phyloP scores from a whole-genome alignment of 805 yeast genomes.

The Metschnikowia lachancei region DNA sequence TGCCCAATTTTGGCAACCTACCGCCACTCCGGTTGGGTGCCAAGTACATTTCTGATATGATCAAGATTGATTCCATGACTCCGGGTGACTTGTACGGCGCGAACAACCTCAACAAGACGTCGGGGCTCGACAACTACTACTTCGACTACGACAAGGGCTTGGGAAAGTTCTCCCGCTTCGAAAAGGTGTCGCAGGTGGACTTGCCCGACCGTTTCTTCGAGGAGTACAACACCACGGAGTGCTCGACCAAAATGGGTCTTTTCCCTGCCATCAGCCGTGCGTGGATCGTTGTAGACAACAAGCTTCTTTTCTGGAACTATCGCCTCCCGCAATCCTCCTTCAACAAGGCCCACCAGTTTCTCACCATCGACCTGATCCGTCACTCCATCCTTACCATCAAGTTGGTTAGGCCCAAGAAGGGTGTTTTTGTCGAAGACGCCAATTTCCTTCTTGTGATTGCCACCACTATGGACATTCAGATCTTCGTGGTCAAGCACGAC shows the following conservation, averaged over 20 bases:
- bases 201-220: conserved; percentile 81
- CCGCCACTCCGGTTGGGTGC: conserved; percentile 59
- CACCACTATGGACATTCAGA: conserved; percentile 74
- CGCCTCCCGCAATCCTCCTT: conserved; percentile 51
- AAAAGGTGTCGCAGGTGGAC: conserved; percentile 60
- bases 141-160: conserved; percentile 45
- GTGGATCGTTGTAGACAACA: conserved; percentile 83
- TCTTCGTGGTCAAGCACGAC: conserved; percentile 66
- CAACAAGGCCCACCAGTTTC: conserved; percentile 52
- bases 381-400: conserved; percentile 75
- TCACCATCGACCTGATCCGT: conserved; percentile 76
- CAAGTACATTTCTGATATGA: conserved; percentile 59
- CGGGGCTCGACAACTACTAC: conserved; percentile 62
- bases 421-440: conserved; percentile 76
- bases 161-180: conserved; percentile 70
- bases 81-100: conserved; percentile 56
- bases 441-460: conserved; percentile 71
- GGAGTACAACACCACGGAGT: conserved; percentile 64
- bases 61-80: conserved; percentile 54
- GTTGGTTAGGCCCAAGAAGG: conserved; percentile 76
- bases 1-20: conserved; percentile 50
- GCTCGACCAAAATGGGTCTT: conserved; percentile 74
- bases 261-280: conserved; percentile 76
- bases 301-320: conserved; percentile 82
- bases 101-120: conserved; percentile 50